Base-by-base conservation (phyloP, 2,329 filamentous ascomycete genomes). In the Penicillium frequentans region DNA sequence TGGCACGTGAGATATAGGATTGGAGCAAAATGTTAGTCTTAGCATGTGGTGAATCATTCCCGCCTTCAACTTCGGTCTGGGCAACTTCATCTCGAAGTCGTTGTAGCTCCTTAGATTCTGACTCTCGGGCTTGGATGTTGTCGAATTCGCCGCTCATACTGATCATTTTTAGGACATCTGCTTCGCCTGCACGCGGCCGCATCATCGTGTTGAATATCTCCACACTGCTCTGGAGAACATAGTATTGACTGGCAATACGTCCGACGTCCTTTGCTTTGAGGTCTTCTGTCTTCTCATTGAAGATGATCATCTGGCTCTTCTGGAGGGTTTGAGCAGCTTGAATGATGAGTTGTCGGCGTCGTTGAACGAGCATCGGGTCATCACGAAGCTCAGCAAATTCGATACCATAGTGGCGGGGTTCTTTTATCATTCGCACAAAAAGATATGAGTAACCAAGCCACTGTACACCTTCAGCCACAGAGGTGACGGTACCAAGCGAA, bases 371-470 rank as follows among this genome's bases (percentile, higher is more conserved):
- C 57, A 87, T 88, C 0, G 92, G 93, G 67, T 99, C 95, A 64
- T 98, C 90, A 31, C 87, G 82, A 53, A 91, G 90, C 74, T 99
- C 95, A 16, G 88, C 82, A 90, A 91, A 98, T 65, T 97, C 93
- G 49, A 99, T 98, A 3, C 93, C 95, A 69, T 99, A 99, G 1
- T 89, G 88, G 69, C 93, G 85, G 4, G 93, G 93, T 63, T 95
- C 96, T 57, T 90, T 86, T 71, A 90, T 87, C 95, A 99, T 99
- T 39, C 95, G 89, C 39, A 99, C 93, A 72, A 96, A 99, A 0
- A 99, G 82, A 70, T 98, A 99, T 0, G 93, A 97, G 73, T 99
- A 99, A 14, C 96, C 93, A 31, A 99, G 88, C 95, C 95, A 99
- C 63, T 96, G 91, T 1, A 97, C 93, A 0, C 91, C 95, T 77